phyloP scores from a whole-genome alignment of 176 grass and related monocot species.

The Alopecurus myosuroides region DNA sequence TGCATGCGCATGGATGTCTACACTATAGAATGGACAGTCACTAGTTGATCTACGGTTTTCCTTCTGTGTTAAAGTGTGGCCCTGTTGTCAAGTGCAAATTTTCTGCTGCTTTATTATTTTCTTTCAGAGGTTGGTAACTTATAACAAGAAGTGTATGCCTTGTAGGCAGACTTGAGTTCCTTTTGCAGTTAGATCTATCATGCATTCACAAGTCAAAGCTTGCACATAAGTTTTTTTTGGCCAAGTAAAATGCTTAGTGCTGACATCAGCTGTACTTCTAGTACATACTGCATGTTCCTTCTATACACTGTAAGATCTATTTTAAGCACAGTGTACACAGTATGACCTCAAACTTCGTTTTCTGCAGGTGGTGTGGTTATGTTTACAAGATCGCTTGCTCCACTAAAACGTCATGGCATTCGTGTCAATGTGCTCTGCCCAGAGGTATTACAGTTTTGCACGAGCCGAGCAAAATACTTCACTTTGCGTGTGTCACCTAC shows the following conservation, averaged over 20 bases:
- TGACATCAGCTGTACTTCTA: background rate
- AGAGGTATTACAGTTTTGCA: conserved; percentile 48
- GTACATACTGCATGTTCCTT: background rate
- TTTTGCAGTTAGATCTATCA: background rate
- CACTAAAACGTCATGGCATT: conserved; percentile 61
- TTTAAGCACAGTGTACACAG: background rate
- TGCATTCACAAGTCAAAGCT: background rate
- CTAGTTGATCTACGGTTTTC: background rate
- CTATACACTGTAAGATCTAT: background rate
- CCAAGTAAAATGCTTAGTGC: background rate
- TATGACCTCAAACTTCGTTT: conserved; percentile 20
- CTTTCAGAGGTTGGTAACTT: background rate
- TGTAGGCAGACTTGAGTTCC: background rate
- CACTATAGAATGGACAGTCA: background rate
- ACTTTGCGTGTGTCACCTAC: background rate
- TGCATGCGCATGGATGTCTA: background rate
- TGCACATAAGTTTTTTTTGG: background rate
- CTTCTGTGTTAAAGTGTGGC: background rate
- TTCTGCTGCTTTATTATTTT: background rate
- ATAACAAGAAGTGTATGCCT: background rate
- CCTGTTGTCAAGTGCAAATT: background rate
- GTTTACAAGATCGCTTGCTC: conserved; percentile 82
- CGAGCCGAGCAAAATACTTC: background rate
- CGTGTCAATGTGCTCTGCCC: conserved; percentile 81
- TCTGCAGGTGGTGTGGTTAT: conserved; percentile 70